A percentile compares a stretch with the other conserved stretches of the same genome.
These are phyloP conservation scores for Penstemon eatonii DNA, from an alignment of 257 asterid genomes.

Conservation along the genomic window DNA sequence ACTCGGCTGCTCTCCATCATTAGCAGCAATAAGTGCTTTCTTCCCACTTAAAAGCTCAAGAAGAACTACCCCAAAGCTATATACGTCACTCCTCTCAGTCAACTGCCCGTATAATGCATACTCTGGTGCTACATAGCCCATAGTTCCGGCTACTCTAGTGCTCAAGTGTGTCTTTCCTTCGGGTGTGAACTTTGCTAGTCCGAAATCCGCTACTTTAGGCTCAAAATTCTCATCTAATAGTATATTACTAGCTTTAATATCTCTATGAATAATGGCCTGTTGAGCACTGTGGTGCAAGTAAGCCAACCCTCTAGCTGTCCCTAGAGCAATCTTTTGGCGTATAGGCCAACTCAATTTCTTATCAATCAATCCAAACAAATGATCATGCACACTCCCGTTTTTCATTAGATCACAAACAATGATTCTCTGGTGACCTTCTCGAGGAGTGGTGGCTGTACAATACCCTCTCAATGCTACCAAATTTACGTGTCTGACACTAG, in stretches of 20 bases:
- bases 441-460: constrained; percentile 73
- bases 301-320: constrained; percentile 81
- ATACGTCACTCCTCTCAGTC: constrained; percentile 85
- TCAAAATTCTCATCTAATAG: constrained; percentile 80
- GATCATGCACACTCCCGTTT: constrained; percentile 87
- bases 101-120: constrained; percentile 85
- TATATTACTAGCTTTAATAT: constrained; percentile 83
- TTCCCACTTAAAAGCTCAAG: constrained; percentile 88
- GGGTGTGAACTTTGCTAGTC: constrained; percentile 75
- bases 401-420: constrained; percentile 83
- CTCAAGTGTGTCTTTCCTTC: constrained; percentile 90
- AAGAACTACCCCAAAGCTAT: constrained; percentile 83
- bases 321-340: constrained; percentile 76
- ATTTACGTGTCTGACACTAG: constrained; percentile 81
- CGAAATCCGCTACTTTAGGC: constrained; percentile 87
- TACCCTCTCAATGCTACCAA: constrained; percentile 80
- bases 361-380: constrained; percentile 50
- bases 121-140: constrained; percentile 97
- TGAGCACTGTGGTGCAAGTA: constrained; percentile 84
- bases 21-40: constrained; percentile 60
- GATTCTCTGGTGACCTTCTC: constrained; percentile 84
- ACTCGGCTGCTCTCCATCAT: constrained; percentile 53
- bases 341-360: constrained; percentile 70
- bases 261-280: constrained; percentile 73
- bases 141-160: constrained; percentile 93